Conservation (phyloP, 2,329 filamentous ascomycete genomes). For the Neopestalotiopsis sp. region DNA sequence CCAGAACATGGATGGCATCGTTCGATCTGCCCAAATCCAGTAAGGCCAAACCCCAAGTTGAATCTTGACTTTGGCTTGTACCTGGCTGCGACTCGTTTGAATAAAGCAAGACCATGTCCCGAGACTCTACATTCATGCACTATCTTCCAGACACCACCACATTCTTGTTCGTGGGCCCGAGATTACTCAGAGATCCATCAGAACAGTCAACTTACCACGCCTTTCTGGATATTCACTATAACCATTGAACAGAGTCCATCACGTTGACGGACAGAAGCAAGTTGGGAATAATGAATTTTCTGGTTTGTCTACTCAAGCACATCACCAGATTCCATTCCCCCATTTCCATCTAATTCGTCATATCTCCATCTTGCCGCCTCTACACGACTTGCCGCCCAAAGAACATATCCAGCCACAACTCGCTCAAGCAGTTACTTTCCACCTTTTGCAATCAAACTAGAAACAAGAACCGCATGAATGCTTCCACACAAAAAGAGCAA, state of each 20-base stretch:
- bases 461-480: not conserved
- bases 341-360: not conserved
- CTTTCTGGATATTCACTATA: not conserved
- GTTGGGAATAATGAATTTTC: not conserved
- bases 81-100: too few species aligned
- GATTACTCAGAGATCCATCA: too few species aligned
- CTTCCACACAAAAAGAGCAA: conserved; percentile 12
- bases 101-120: too few species aligned
- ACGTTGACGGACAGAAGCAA: not conserved
- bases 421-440: conserved; percentile 1
- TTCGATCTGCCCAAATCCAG: not conserved
- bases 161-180: too few species aligned
- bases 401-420: not conserved
- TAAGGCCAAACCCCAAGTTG: too few species aligned
- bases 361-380: not conserved
- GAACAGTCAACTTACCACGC: not conserved
- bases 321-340: not conserved
- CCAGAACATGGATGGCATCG: not conserved
- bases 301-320: not conserved
- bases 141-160: too few species aligned
- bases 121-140: too few species aligned
- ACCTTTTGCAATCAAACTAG: not conserved
- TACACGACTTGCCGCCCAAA: not conserved
- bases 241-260: not conserved
- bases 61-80: too few species aligned